phyloP scores from a whole-genome alignment of 176 grass and related monocot genomes.

The Carex myosuroides region DNA sequence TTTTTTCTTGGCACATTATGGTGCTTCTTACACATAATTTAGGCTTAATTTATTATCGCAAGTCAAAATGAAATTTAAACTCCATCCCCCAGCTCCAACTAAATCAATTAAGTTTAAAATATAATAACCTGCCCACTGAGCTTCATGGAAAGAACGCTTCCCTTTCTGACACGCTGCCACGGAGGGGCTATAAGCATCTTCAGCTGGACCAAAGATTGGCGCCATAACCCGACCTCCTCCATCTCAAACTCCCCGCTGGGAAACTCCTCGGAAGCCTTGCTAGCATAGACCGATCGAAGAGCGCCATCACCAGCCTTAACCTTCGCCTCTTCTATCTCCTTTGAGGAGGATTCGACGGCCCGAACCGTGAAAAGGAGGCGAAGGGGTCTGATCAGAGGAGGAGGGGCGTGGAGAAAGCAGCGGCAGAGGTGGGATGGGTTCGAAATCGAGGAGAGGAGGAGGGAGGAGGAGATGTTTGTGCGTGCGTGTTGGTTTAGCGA shows the following conservation, averaged over 20 bases:
- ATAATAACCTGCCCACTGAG: conserved; percentile 43
- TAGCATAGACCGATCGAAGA: conserved; percentile 6
- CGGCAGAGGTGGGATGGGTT: conserved; percentile 9
- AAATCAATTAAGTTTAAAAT: background rate
- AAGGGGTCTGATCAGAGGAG: conserved; percentile 22
- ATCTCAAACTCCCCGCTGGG: conserved; percentile 67
- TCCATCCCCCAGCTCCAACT: too few species aligned
- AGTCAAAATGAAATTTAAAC: background rate
- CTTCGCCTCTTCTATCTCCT: conserved; percentile 35
- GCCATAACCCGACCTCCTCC: conserved; percentile 51
- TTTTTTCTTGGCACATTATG: background rate
- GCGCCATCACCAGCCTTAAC: conserved; percentile 28
- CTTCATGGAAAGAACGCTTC: conserved; percentile 78
- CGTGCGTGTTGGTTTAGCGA: conserved; percentile 29
- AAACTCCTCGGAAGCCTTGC: conserved; percentile 35
- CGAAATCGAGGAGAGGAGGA: conserved; percentile 19
- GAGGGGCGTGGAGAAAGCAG: conserved; percentile 9
- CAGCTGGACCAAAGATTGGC: conserved; percentile 23
- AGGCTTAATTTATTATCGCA: background rate
- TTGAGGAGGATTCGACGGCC: conserved; percentile 39
- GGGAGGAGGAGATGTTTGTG: conserved; percentile 11
- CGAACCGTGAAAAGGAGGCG: conserved; percentile 30
- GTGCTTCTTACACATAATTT: background rate
- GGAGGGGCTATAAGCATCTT: conserved; percentile 52
- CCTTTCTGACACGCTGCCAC: conserved; percentile 70